phyloP scores from a whole-genome alignment of 495 filamentous ascomycete genomes.

The Xylaria cubensis region DNA sequence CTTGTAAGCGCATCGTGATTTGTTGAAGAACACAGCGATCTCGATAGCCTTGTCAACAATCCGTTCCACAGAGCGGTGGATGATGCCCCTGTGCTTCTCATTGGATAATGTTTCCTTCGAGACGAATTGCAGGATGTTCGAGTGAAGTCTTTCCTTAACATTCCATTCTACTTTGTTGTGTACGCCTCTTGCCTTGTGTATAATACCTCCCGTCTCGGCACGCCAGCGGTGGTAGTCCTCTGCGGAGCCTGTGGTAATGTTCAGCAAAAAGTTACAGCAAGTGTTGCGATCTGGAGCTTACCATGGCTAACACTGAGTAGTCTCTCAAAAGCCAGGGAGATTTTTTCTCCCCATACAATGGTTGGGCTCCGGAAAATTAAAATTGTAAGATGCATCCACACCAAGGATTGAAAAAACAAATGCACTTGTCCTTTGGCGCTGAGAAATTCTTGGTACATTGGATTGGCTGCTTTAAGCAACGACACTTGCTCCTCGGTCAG shows the following conservation, averaged over 20 bases:
- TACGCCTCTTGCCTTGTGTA: neutral
- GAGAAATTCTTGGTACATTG: neutral
- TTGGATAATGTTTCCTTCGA: neutral
- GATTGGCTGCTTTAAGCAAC: neutral
- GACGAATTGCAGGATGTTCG: neutral
- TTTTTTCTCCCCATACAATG: neutral
- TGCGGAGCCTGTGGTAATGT: neutral
- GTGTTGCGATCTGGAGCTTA: neutral
- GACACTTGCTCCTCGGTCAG: neutral
- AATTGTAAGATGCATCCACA: neutral
- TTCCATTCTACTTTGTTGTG: no score
- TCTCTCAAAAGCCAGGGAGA: neutral
- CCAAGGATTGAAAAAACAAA: neutral
- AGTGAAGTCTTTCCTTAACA: neutral
- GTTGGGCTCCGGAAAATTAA: neutral
- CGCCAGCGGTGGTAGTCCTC: neutral
- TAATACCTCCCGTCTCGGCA: neutral
- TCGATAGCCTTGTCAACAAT: constrained; percentile 9
- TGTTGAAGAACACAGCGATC: constrained; percentile 16
- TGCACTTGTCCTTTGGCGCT: neutral
- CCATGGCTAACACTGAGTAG: neutral
- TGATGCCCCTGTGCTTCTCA: neutral
- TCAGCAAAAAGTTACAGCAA: neutral
- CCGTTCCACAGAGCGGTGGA: neutral
- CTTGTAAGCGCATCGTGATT: constrained; percentile 6